A percentile compares a stretch with the other conserved stretches of the same genome.
phyloP scores from a whole-genome alignment of 208 protist species.

The Leishmania amazonensis region DNA sequence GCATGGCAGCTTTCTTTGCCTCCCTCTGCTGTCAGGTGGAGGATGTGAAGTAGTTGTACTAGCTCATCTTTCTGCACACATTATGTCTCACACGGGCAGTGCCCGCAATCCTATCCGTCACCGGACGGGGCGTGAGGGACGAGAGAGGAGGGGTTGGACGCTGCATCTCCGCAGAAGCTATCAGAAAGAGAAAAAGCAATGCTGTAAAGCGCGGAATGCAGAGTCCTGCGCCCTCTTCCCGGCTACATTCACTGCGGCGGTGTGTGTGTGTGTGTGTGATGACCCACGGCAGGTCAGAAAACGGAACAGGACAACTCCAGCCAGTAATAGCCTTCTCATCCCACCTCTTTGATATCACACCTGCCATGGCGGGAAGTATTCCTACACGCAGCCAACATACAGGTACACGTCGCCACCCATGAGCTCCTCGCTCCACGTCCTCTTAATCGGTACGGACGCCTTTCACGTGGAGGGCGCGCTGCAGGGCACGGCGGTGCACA shows the following conservation, averaged over 20 bases:
- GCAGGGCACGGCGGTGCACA: conserved; percentile 52
- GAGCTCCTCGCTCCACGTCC: conserved; percentile 41
- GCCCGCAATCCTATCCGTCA: not conserved
- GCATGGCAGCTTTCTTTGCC: too few species aligned
- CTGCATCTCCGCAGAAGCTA: not conserved
- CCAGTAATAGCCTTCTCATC: not conserved
- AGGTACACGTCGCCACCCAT: not conserved
- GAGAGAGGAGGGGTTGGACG: not conserved
- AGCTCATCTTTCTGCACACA: accelerated
- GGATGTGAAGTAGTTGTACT: not conserved
- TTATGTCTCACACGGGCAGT: not conserved
- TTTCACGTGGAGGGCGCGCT: conserved; percentile 55
- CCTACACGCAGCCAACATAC: not conserved
- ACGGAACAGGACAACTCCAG: not conserved
- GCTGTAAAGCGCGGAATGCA: not conserved
- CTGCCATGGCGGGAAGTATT: not conserved
- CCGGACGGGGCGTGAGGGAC: not conserved
- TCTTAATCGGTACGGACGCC: conserved; percentile 74
- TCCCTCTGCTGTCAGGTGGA: not conserved
- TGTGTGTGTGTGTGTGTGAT: too few species aligned
- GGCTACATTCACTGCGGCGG: not conserved
- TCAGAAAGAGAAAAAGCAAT: not conserved
- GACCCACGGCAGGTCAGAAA: not conserved
- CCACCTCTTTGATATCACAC: not conserved
- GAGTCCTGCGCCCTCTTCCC: not conserved